These are phyloP conservation scores for Cutaneotrichosporon sp. DNA, from an alignment of 1,284 basidiomycete genomes.

Conservation along the genomic window DNA sequence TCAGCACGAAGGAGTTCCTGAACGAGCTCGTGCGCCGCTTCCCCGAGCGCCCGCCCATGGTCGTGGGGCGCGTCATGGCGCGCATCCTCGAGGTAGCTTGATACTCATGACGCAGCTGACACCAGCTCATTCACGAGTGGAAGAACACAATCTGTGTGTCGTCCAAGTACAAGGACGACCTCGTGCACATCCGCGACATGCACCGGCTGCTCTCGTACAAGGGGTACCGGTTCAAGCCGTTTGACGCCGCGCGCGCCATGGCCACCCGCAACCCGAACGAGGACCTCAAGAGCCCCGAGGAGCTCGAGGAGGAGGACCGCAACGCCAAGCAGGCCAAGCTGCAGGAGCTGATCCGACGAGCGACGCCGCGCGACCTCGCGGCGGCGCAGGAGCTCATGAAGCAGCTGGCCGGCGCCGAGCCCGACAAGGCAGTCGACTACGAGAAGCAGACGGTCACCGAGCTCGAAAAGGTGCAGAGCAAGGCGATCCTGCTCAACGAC, in stretches of 20 bases:
- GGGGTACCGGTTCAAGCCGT: slow-evolving; percentile 84
- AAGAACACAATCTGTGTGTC: slow-evolving; percentile 89
- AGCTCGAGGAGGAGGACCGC: slow-evolving; percentile 94
- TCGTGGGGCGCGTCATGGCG: slow-evolving; percentile 91
- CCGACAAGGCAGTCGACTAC: slow-evolving; percentile 91
- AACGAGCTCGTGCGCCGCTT: slow-evolving; percentile 98
- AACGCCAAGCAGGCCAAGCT: slow-evolving; percentile 95
- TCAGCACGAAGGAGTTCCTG: slow-evolving; percentile 97
- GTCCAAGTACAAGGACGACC: slow-evolving; percentile 92
- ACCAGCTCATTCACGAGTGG: slow-evolving; percentile 77
- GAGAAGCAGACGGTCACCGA: slow-evolving; percentile 84
- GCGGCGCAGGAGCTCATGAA: slow-evolving; percentile 99
- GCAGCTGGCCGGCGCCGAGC: slow-evolving; percentile 89
- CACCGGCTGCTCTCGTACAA: slow-evolving; percentile 93
- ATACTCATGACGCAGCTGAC: neutral
- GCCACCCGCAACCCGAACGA: slow-evolving; percentile 57
- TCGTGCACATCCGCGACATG: slow-evolving; percentile 98
- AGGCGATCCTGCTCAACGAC: slow-evolving; percentile 91
- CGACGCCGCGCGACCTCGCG: slow-evolving; percentile 91
- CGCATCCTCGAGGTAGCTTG: slow-evolving; percentile 77
- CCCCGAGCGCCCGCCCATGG: slow-evolving; percentile 94
- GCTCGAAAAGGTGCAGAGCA: slow-evolving; percentile 90
- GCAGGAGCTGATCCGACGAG: slow-evolving; percentile 94
- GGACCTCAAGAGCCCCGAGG: slow-evolving; percentile 51
- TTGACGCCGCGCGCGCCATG: slow-evolving; percentile 57